Evolutionary conservation across 768 basidiomycete genomes (phyloP).

Genomic region (Tricholoma hemisulphureum): DNA sequence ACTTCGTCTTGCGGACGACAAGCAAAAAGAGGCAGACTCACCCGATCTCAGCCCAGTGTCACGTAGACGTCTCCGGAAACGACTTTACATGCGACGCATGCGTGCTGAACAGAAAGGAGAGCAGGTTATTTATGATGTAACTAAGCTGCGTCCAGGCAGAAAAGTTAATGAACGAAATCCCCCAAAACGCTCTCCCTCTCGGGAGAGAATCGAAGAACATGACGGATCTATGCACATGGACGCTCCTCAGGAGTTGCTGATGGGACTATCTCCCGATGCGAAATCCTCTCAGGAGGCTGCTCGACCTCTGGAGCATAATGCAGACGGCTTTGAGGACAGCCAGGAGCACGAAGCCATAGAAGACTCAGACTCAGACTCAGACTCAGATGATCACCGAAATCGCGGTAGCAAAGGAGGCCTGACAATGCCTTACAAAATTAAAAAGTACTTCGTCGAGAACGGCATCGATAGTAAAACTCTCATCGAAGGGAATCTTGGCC

Average conservation of each 20-base stretch:
- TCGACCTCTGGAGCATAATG: not conserved
- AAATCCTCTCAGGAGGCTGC: not conserved
- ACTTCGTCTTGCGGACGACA: slow-evolving; percentile 10
- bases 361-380: not conserved
- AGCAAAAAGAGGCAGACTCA: slow-evolving; percentile 13
- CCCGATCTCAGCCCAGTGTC: slow-evolving; percentile 43
- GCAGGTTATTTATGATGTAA: slow-evolving; percentile 24
- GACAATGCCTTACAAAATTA: slow-evolving; percentile 47
- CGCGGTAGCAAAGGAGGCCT: slow-evolving; percentile 31
- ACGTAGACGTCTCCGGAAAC: slow-evolving; percentile 57
- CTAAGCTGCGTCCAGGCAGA: slow-evolving; percentile 40
- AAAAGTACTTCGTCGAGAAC: slow-evolving; percentile 37
- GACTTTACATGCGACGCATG: slow-evolving; percentile 71
- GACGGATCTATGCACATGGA: slow-evolving; percentile 1
- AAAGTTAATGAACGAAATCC: slow-evolving; percentile 21
- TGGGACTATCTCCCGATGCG: not conserved
- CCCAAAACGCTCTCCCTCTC: slow-evolving; percentile 10
- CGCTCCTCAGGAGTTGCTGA: not conserved
- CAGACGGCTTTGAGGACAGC: not conserved
- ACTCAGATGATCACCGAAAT: slow-evolving; percentile 1
- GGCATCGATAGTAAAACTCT: slow-evolving; percentile 48
- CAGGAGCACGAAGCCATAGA: not conserved
- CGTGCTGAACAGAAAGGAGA: slow-evolving; percentile 50
- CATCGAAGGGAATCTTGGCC: slow-evolving; percentile 40
- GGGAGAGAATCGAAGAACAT: not conserved